Conservation (phyloP, 805 yeast genomes). For the Candida arabinofermentans region DNA sequence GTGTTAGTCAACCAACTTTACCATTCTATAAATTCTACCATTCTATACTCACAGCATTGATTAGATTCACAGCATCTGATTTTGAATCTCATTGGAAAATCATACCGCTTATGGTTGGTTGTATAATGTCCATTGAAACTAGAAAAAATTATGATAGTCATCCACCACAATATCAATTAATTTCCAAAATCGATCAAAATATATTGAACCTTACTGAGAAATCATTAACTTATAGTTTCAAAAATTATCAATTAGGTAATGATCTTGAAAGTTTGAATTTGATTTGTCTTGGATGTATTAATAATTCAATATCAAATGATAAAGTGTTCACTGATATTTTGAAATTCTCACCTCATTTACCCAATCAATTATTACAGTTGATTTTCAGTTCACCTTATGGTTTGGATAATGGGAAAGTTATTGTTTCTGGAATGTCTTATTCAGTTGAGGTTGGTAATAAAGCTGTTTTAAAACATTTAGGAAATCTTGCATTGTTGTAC, state of each 20-base stretch:
- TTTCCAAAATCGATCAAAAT: conserved; percentile 18
- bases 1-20: conserved; percentile 45
- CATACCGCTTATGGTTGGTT: conserved; percentile 44
- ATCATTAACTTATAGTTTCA: conserved; percentile 6
- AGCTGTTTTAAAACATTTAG: conserved; percentile 48
- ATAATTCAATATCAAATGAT: conserved; percentile 11
- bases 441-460: conserved; percentile 4
- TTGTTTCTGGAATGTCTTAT: conserved; percentile 1
- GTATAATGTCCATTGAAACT: conserved; percentile 33
- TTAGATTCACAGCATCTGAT: conserved; percentile 24
- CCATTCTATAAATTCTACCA: conserved; percentile 41
- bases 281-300: conserved; percentile 15
- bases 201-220: conserved; percentile 11
- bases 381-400: conserved; percentile 22
- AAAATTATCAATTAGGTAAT: conserved; percentile 5
- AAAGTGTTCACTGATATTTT: conserved; percentile 6
- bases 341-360: conserved; percentile 12
- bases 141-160: conserved; percentile 21
- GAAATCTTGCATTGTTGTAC: conserved; percentile 41
- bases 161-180: conserved; percentile 23
- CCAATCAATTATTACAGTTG: conserved; percentile 13
- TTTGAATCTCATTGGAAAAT: conserved; percentile 38
- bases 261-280: conserved; percentile 13
- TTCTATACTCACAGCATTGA: conserved; percentile 33
- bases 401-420: conserved; percentile 15